Base-by-base conservation (phyloP, 179 eudicot genomes). In the Beta corolliflora region DNA sequence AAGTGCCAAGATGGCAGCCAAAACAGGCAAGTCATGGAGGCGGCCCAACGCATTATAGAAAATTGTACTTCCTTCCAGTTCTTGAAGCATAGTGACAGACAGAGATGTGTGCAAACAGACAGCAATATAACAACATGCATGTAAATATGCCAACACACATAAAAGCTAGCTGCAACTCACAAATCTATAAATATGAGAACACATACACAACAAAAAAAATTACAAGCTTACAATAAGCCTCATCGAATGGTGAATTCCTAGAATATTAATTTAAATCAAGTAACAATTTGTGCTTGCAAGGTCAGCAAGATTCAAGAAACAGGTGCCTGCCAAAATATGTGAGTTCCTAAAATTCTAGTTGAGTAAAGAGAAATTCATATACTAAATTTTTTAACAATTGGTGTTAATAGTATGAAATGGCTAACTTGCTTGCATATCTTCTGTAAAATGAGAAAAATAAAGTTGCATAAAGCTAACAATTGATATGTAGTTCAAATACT, bases 391-490 rank as follows among this genome's bases (percentile, higher is more conserved):
- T 56, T n/a, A n/a, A 7, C 9, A 29, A 75, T 5, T 52, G 23
- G 12, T 52, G 44, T 2, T 52, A 11, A 23, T 14, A 73, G 61
- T 73, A 23, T 53, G 0, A 50, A 5, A 53, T 23, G 5, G 29
- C 44, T 23, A 73, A 1, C 16, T 50, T 31, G 18, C 55, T 71
- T 15, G 48, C 56, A 11, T 12, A 75, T 55, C 46, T 36, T 41
- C 29, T 31, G 48, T 31, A 29, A 29, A 15, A 12, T 7, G 36
- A 31, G 23, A 9, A 52, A 58, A 45, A 55, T 41, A 54, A 76
- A 19, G 21, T 19, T 77, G 81, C 36, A 71, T 46, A 21, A 58
- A 67, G 56, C 71, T 31, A 54, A 77, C 76, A 63, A 71, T 61
- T 25, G 11, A 67, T 77, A 59, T 41, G 7, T 0, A 48, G 65